Base-by-base conservation (phyloP, 495 filamentous ascomycete species). In the Tuber microsphaerosporum region DNA sequence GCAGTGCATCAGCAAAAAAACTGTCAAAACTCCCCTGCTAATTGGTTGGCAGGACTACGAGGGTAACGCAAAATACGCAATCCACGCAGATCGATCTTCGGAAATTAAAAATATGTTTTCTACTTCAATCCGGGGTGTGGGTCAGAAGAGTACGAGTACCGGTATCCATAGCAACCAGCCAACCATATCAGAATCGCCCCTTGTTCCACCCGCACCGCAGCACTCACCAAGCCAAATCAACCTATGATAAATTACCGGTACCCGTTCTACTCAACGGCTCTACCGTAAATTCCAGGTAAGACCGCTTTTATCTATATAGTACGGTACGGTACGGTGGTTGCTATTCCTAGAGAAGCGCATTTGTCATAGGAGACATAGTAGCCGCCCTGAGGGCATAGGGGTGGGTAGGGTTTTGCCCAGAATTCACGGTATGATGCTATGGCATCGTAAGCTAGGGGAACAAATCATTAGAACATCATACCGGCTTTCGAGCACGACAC, bases 11-110 rank as follows among this genome's bases (percentile, higher is more conserved):
- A 56, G 22, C 48, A 65, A 31, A 65, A 26, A 61, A 65, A 16
- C 56, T 65, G 56, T 19, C 56, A 34, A 65, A 65, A 65, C 26
- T 34, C 19, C 56, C 56, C 56, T 14, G 26, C 56, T 34, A 14
- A 65, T 65, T 34, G 56, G 56, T 34, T 31, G 56, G 14, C 56
- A 17, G 2, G 12, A 8, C 7, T 2, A 56, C 48, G n/a, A 12
- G n/a, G 14, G n/a, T 16, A 31, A 61, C 3, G 17, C 26, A 51
- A 41, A 79, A 75, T 56, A 56, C 72, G 77, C 76, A 79, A 79
- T 78, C 72, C 51, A 68, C 34, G 69, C 12, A 56, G 72, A 72
- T 72, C 77, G 73, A 79, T 79, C 77, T 34, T 79, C 77, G 77
- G 77, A 79, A 72, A 79, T 79, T 79, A 79, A 70, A 56, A 16